These are phyloP conservation scores for Strobilomyces dryophilus DNA, from an alignment of 768 basidiomycete species.

Conservation along the genomic window DNA sequence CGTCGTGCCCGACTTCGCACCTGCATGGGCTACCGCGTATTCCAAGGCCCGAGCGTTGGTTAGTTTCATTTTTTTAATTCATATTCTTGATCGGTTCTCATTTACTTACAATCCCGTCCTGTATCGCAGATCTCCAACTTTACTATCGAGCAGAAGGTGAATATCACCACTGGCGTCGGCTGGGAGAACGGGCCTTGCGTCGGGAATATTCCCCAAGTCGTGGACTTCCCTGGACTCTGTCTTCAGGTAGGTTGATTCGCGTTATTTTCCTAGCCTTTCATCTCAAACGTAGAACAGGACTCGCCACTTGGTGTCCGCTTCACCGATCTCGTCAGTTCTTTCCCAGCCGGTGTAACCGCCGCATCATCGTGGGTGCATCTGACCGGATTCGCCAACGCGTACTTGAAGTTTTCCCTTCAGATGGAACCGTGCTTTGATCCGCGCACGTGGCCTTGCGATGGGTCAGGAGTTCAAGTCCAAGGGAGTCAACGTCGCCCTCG, in stretches of 20 bases:
- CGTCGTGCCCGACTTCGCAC: slow-evolving; percentile 43
- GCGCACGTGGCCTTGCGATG: slow-evolving; percentile 71
- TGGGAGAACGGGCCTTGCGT: slow-evolving; percentile 58
- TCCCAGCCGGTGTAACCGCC: slow-evolving; percentile 81
- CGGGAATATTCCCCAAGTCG: slow-evolving; percentile 58
- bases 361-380: slow-evolving; percentile 63
- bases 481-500: slow-evolving; percentile 77
- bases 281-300: slow-evolving; percentile 38
- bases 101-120: slow-evolving; percentile 1
- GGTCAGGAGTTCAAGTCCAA: slow-evolving; percentile 80
- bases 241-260: slow-evolving; percentile 45
- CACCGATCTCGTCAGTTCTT: slow-evolving; percentile 68
- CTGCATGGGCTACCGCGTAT: slow-evolving; percentile 57
- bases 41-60: slow-evolving; percentile 55
- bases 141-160: slow-evolving; percentile 62
- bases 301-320: slow-evolving; percentile 76
- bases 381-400: background rate
- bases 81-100: background rate
- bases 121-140: slow-evolving; percentile 40
- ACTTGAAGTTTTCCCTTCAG: slow-evolving; percentile 28
- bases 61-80: slow-evolving; percentile 7
- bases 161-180: slow-evolving; percentile 56
- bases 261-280: background rate
- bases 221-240: slow-evolving; percentile 62
- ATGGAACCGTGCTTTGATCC: slow-evolving; percentile 76